phyloP scores from a whole-genome alignment of 169 alveolate genomes.

The Plasmodium knowlesi region DNA sequence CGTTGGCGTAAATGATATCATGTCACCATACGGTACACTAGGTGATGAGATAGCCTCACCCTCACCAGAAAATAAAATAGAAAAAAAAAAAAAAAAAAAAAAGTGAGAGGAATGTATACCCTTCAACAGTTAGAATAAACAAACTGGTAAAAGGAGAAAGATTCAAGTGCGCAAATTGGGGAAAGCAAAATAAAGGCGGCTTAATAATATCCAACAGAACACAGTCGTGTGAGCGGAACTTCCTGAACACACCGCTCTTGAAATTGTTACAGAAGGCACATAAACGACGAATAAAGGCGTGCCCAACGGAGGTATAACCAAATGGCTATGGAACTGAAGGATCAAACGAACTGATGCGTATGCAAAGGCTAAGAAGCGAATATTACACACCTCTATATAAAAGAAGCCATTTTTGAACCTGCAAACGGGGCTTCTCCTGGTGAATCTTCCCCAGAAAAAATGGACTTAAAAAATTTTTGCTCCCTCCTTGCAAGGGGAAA shows the following conservation, averaged over 20 bases:
- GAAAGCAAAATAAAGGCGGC: background rate
- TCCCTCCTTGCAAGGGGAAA: background rate
- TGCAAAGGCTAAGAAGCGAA: background rate
- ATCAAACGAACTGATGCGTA: background rate
- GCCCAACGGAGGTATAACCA: background rate
- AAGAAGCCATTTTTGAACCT: background rate
- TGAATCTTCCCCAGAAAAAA: conserved; percentile 14
- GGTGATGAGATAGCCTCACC: background rate
- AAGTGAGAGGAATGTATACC: background rate
- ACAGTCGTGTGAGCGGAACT: background rate
- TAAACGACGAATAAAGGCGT: background rate
- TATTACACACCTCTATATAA: background rate
- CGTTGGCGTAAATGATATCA: background rate
- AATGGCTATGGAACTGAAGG: background rate
- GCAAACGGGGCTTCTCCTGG: background rate
- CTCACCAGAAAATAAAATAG: background rate
- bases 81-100: background rate
- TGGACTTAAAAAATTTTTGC: conserved; percentile 34
- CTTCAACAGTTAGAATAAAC: background rate
- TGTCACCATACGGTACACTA: background rate
- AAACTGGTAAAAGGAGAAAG: background rate
- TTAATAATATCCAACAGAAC: background rate
- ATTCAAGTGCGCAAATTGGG: background rate
- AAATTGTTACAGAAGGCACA: background rate
- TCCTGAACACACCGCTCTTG: background rate